Percentiles rank a stretch among this genome's conserved stretches.
Conservation (phyloP, 139 green algal genomes). For the Gonium pectorale region DNA sequence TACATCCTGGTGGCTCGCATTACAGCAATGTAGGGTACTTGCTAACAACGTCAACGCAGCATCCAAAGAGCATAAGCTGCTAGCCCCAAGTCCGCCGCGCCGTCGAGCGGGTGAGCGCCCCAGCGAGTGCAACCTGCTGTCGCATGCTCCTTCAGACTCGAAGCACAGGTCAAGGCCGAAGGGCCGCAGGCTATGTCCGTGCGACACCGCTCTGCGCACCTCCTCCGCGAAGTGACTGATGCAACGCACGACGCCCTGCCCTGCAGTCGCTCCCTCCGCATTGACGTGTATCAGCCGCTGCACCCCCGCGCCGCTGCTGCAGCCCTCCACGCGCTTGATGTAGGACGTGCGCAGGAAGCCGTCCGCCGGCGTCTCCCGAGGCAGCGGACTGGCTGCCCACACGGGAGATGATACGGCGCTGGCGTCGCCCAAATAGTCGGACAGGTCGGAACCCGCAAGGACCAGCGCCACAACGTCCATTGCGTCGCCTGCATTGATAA, state of each 20-base stretch:
- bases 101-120: too few relatives aligned
- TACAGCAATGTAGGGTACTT: too few relatives aligned
- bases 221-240: slow-evolving; percentile 24
- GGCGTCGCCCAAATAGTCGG: background rate
- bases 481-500: background rate
- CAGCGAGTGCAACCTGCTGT: too few relatives aligned
- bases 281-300: slow-evolving; percentile 12
- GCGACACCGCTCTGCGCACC: background rate
- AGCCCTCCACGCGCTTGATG: slow-evolving; percentile 34
- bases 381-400: slow-evolving; percentile 14
- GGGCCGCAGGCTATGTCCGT: too few relatives aligned
- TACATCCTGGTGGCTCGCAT: too few relatives aligned
- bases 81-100: too few relatives aligned
- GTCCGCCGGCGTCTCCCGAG: background rate
- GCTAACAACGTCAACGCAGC: too few relatives aligned
- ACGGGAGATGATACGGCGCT: background rate
- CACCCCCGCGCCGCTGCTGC: background rate
- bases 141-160: too few relatives aligned
- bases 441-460: background rate
- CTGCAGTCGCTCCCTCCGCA: background rate
- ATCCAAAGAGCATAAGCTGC: too few relatives aligned
- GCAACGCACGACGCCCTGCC: slow-evolving; percentile 21
- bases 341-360: background rate
- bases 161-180: too few relatives aligned
- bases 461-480: slow-evolving; percentile 1